Evolutionary conservation across 2,329 filamentous ascomycete genomes (phyloP).

Genomic region (Colletotrichum australisinense): DNA sequence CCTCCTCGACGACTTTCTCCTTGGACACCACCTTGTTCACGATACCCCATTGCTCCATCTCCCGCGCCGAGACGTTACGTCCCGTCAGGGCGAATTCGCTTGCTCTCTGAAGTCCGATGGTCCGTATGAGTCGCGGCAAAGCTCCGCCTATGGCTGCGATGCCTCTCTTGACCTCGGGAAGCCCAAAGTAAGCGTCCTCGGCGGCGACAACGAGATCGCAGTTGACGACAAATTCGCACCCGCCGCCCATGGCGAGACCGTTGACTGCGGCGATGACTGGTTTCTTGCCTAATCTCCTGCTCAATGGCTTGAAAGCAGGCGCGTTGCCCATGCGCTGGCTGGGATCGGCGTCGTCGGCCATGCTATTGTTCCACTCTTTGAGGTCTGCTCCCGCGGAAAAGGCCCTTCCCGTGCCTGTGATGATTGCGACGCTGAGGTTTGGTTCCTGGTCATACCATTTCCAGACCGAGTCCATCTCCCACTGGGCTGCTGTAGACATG

Average conservation of each 20-base stretch:
- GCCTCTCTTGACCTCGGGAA: constrained; percentile 66
- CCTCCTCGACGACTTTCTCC: constrained; percentile 36
- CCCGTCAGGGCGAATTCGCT: constrained; percentile 42
- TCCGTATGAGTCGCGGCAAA: constrained; percentile 61
- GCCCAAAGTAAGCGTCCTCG: constrained; percentile 60
- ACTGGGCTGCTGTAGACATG: constrained; percentile 52
- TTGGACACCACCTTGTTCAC: constrained; percentile 38
- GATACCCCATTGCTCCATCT: constrained; percentile 41
- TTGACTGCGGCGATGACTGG: constrained; percentile 71
- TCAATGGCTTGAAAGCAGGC: constrained; percentile 47
- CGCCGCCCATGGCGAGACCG: constrained; percentile 66
- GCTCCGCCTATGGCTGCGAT: constrained; percentile 65
- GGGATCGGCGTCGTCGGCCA: constrained; percentile 38
- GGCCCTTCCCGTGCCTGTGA: constrained; percentile 63
- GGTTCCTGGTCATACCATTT: constrained; percentile 66
- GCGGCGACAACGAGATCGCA: constrained; percentile 66
- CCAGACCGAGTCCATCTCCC: constrained; percentile 59
- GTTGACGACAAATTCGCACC: constrained; percentile 66
- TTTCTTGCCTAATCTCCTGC: constrained; percentile 58
- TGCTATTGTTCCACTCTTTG: constrained; percentile 57
- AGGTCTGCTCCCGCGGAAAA: constrained; percentile 68
- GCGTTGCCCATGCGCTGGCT: constrained; percentile 36
- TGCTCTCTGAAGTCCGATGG: constrained; percentile 39
- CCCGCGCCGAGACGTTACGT: constrained; percentile 36
- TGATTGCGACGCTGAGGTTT: constrained; percentile 57